Percentiles rank a stretch among this genome's conserved stretches.
Evolutionary conservation across 805 yeast genomes (phyloP).

Genomic region (Candida glaebosa): DNA sequence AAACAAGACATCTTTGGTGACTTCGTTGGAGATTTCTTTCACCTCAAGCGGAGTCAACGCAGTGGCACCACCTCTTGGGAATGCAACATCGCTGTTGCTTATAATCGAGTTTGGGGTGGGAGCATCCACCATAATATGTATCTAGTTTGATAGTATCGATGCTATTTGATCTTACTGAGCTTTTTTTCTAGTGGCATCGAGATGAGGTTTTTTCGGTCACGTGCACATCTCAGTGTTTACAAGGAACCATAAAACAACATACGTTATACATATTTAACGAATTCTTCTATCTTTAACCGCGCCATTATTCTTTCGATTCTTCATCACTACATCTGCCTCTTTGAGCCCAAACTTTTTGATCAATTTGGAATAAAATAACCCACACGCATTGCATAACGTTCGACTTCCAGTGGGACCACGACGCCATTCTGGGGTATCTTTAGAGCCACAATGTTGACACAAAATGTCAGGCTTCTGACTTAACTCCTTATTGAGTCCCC

Average conservation of each 20-base stretch:
- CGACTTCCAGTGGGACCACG: constrained; percentile 81
- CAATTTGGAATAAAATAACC: constrained; percentile 67
- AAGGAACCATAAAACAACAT: background rate
- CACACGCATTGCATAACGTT: constrained; percentile 91
- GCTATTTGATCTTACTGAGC: background rate
- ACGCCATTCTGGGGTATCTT: constrained; percentile 90
- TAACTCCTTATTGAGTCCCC: constrained; percentile 16
- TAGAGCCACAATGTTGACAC: constrained; percentile 63
- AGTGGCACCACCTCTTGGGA: constrained; percentile 95
- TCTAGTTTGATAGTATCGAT: background rate
- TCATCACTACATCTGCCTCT: constrained; percentile 38
- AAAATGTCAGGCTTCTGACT: constrained; percentile 12
- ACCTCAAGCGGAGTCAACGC: constrained; percentile 85
- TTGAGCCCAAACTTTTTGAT: constrained; percentile 44
- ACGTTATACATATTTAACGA: background rate
- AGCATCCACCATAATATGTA: constrained; percentile 9
- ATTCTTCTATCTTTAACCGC: constrained; percentile 17
- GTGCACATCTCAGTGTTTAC: background rate
- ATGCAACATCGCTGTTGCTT: constrained; percentile 52
- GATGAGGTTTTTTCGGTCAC: constrained; percentile 3
- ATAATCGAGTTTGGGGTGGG: constrained; percentile 24
- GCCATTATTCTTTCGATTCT: constrained; percentile 16
- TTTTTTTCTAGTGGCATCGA: constrained; percentile 6
- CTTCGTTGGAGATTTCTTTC: constrained; percentile 90
- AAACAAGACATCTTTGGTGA: constrained; percentile 80